phyloP scores from a whole-genome alignment of 2,329 filamentous ascomycete species.

The Aspergillus sp. region DNA sequence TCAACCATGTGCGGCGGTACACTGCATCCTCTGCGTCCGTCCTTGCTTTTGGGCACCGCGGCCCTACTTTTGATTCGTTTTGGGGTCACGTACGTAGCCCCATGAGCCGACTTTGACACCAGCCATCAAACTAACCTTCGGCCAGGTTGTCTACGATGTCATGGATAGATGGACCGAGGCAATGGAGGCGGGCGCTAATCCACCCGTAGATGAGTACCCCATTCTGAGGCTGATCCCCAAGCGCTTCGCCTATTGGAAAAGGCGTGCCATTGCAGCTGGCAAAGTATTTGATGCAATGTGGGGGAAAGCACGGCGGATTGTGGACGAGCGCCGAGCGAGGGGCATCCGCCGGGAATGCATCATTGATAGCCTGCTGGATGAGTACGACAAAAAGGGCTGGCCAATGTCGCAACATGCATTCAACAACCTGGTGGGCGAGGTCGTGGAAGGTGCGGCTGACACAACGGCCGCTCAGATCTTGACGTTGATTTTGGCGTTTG shows the following conservation, averaged over 20 bases:
- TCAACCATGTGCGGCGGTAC: background rate
- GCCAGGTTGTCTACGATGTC: background rate
- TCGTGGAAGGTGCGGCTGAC: background rate
- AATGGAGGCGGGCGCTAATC: slow-evolving; percentile 49
- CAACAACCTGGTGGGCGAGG: background rate
- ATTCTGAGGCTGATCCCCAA: slow-evolving; percentile 46
- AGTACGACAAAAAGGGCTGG: slow-evolving; percentile 31
- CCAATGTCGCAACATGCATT: slow-evolving; percentile 36
- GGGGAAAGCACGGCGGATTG: slow-evolving; percentile 28
- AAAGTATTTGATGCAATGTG: slow-evolving; percentile 46
- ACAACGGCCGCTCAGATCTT: slow-evolving; percentile 29
- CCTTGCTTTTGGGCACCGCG: background rate
- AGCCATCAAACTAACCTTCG: background rate
- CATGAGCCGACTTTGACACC: background rate
- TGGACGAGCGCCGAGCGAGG: slow-evolving; percentile 32
- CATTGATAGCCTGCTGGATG: slow-evolving; percentile 44
- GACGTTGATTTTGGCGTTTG: slow-evolving; percentile 46
- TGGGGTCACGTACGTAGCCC: background rate
- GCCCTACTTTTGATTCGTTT: background rate
- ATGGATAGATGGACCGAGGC: background rate
- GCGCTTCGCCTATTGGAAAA: slow-evolving; percentile 39
- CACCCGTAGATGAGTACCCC: slow-evolving; percentile 50
- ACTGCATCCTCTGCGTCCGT: background rate
- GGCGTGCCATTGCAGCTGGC: slow-evolving; percentile 31
- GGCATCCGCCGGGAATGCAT: slow-evolving; percentile 30